Evolutionary conservation across 2,329 filamentous ascomycete genomes (phyloP), one percentile per base, ranked within the genome.

Genomic region (Paecilomyces variotii): DNA sequence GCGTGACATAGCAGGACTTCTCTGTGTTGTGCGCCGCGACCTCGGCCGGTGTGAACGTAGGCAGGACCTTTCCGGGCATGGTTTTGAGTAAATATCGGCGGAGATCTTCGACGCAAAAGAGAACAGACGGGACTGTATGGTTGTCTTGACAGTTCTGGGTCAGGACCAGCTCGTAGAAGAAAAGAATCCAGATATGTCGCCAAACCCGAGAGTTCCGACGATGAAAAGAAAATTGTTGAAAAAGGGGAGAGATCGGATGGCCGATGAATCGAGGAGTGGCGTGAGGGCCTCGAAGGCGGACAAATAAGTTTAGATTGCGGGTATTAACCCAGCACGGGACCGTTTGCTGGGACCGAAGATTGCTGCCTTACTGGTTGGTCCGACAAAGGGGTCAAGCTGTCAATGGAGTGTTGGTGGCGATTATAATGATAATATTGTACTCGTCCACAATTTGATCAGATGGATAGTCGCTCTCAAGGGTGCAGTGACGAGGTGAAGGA

Each of bases 1-100:
- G 81, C 2, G 90, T 94, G 66, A 99, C 92, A 80, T 92, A 99
- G 80, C 93, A 97, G 54, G 91, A 96, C 70, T 91, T 84, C 55
- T 79, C 78, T 53, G 84, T 87, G 73, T 89, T 93, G 76, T 96
- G 91, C 66, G 86, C 80, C 74, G 87, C 85, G 70, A 99, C 86
- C 72, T 99, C 90, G 65, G 87, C 84, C 66, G 82, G 82, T 55
- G 90, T 87, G 70, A 97, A 87, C 28, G 88, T 93, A 59, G 93
- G 93, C 55, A 97, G 85, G 54, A 85, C 91, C 72, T 84, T 84
- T 68, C 85, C 86, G 65, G 91, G 89, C 90, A 96, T 96, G 62
- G 66, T 80, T 19, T 62, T 63, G 14, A 53, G 51, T 3, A 52
- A 52, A 26, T 45, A 45, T 45, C 5, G n/a, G 9, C 39, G 39